Percentiles rank a stretch among this genome's conserved stretches.
Conservation (phyloP, 2,329 filamentous ascomycete genomes). For the Colletotrichum spinosum region DNA sequence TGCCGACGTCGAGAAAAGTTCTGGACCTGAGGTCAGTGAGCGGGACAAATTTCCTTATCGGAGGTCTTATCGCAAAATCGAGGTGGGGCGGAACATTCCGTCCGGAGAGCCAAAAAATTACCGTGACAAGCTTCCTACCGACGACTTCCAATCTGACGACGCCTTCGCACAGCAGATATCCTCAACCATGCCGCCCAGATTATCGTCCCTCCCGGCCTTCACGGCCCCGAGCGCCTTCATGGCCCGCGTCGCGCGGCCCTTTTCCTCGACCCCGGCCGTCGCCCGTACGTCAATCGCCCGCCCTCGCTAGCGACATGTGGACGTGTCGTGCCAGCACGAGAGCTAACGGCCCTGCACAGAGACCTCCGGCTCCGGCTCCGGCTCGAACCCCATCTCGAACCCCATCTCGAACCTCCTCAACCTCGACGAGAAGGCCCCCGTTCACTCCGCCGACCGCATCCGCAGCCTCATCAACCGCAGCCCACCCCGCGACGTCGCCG, state of each 20-base stretch:
- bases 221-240: conserved; percentile 33
- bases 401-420: conserved; percentile 31
- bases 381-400: conserved; percentile 2
- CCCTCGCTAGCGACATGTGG: background rate
- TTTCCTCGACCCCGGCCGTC: conserved; percentile 31
- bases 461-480: conserved; percentile 38
- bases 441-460: conserved; percentile 28
- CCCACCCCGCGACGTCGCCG: conserved; percentile 37
- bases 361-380: background rate
- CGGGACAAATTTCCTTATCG: conserved; percentile 36
- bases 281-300: conserved; percentile 24
- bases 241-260: conserved; percentile 31
- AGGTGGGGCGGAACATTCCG: conserved; percentile 36
- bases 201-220: conserved; percentile 43
- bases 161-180: background rate
- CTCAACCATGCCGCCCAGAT: conserved; percentile 53
- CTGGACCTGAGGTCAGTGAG: conserved; percentile 15
- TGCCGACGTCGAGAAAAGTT: conserved; percentile 23
- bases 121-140: conserved; percentile 18
- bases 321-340: background rate
- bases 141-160: conserved; percentile 6
- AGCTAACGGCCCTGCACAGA: conserved; percentile 19
- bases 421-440: conserved; percentile 30
- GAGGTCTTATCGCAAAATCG: conserved; percentile 12
- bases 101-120: conserved; percentile 34